Evolutionary conservation across 352 stramenopile genomes (phyloP), one percentile per base, ranked within the genome.

Genomic region (Pythium dissotocum): DNA sequence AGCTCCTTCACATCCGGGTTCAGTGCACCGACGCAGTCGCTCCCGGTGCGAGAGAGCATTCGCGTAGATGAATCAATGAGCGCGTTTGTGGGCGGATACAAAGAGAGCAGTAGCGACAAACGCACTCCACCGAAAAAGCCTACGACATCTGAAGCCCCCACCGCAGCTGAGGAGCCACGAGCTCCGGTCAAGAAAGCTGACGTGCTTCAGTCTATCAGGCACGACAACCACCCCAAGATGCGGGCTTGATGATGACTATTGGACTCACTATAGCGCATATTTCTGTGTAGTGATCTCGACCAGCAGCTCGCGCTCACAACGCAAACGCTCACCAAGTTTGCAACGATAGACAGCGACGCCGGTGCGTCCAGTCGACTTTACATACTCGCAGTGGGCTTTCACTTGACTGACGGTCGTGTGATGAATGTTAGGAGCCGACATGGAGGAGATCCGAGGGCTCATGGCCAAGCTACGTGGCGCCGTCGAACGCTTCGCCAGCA

Each of bases 371-470:
- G 40, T 1, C 10, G 0, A 30, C 26, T 51, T 10, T 51, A 21
- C 8, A 14, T 10, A 32, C 16, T 36, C 10, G 24, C 26, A 65
- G 32, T 63, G 33, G 49, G 33, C 61, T 38, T n/a, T 26, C 8
- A 48, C 36, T 14, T 44, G 38, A 18, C 38, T 44, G 12, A 14
- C 12, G 9, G 10, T 5, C 4, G 13, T 44, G 16, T 44, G 10
- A 16, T 36, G 6, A 18, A 24, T 21, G 64, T 24, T 35, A 77
- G 69, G 68, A 16, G 48, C 71, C 26, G 74, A 87, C 42, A 57
- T 87, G 18, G 57, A 78, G 26, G 73, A 81, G 30, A 82, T 89
- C 42, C 66, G 78, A 24, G 58, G 71, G 7, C 73, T 87, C 51
- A 72, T 89, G 36, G 55, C 55, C 21, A 61, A 75, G 28, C 48